phyloP scores from a whole-genome alignment of 2,329 filamentous ascomycete genomes.

The Fusarium incarnatum region DNA sequence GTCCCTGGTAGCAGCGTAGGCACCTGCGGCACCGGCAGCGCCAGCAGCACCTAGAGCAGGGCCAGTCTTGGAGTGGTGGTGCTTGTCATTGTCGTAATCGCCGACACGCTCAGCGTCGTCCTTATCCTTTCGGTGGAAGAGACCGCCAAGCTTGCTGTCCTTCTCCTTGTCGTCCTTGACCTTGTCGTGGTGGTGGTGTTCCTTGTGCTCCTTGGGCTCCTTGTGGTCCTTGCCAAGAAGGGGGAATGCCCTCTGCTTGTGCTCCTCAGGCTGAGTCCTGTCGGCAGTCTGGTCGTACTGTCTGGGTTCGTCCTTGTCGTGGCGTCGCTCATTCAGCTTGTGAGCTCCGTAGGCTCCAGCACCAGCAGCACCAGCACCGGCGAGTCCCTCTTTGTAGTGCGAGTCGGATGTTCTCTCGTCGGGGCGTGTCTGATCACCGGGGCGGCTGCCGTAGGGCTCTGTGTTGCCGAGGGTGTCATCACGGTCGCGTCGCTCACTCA shows the following conservation, averaged over 20 bases:
- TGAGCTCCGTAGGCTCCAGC: slow-evolving; percentile 14
- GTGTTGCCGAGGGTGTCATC: neutral
- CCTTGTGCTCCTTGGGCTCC: neutral
- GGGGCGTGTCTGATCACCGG: neutral
- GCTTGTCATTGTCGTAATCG: neutral
- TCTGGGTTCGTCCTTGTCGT: neutral
- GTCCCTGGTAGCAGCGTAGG: slow-evolving; percentile 25
- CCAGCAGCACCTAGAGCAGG: slow-evolving; percentile 34
- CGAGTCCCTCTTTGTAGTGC: slow-evolving; percentile 16
- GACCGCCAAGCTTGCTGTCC: slow-evolving; percentile 19
- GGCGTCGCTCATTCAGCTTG: slow-evolving; percentile 10
- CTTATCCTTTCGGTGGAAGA: slow-evolving; percentile 26
- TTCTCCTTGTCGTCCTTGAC: slow-evolving; percentile 25
- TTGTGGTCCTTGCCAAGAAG: slow-evolving; percentile 24
- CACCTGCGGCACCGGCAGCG: slow-evolving; percentile 29
- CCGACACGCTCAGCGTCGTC: neutral
- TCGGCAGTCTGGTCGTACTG: neutral
- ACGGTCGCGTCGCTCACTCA: slow-evolving; percentile 5
- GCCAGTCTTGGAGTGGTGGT: slow-evolving; percentile 19
- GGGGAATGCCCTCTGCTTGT: slow-evolving; percentile 30
- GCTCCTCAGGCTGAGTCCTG: slow-evolving; percentile 5
- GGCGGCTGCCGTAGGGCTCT: slow-evolving; percentile 6
- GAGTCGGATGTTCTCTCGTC: slow-evolving; percentile 10
- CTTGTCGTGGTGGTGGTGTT: slow-evolving; percentile 1
- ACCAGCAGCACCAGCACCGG: slow-evolving; percentile 3